phyloP scores from a whole-genome alignment of 805 yeast genomes.

The Metschnikowia similis region DNA sequence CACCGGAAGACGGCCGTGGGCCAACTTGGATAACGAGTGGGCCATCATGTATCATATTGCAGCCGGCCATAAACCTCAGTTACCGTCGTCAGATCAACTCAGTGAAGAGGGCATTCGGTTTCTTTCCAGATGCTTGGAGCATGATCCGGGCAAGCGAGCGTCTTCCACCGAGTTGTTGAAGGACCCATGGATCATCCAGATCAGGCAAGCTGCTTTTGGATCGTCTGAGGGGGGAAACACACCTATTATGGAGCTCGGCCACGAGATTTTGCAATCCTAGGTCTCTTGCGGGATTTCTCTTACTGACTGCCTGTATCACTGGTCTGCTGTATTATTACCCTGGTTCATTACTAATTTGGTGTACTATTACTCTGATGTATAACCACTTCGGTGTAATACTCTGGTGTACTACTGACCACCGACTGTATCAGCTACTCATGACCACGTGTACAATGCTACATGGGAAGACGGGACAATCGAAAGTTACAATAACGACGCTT shows the following conservation, averaged over 20 bases:
- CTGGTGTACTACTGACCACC: too few relatives aligned
- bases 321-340: background rate
- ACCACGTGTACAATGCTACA: too few relatives aligned
- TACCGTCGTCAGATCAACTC: constrained; percentile 76
- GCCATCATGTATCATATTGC: constrained; percentile 98
- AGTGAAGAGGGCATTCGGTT: constrained; percentile 70
- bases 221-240: constrained; percentile 29
- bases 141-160: constrained; percentile 75
- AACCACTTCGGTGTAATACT: too few relatives aligned
- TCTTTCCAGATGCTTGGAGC: constrained; percentile 70
- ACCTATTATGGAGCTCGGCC: constrained; percentile 30
- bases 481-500: too few relatives aligned
- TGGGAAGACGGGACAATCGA: too few relatives aligned
- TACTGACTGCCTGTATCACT: too few relatives aligned
- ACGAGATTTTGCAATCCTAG: constrained; percentile 1
- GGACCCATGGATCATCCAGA: constrained; percentile 86
- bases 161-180: constrained; percentile 78
- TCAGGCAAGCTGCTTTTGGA: constrained; percentile 65
- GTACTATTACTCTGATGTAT: too few relatives aligned
- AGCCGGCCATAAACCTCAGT: constrained; percentile 84
- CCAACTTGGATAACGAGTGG: constrained; percentile 93
- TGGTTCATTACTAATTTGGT: too few relatives aligned
- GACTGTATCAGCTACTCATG: too few relatives aligned
- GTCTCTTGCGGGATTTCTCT: too few relatives aligned
- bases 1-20: constrained; percentile 96